Evolutionary conservation across 768 basidiomycete genomes (phyloP).

Genomic region (Suillus tomentosus): DNA sequence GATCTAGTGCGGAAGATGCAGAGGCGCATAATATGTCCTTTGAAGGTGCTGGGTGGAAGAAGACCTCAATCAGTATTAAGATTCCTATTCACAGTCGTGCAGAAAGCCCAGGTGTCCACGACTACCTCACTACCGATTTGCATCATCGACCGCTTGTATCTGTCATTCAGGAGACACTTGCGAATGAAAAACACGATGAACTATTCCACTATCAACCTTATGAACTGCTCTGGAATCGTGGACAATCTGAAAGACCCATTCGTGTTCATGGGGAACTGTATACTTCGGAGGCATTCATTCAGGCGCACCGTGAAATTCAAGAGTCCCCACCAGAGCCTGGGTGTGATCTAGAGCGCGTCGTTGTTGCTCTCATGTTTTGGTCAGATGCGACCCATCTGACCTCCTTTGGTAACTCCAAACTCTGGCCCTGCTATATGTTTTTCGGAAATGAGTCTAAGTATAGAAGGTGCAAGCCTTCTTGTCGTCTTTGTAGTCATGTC

Average conservation of each 20-base stretch:
- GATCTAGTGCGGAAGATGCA: no score
- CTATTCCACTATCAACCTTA: constrained; percentile 27
- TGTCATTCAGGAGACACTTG: constrained; percentile 20
- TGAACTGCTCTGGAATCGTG: constrained; percentile 18
- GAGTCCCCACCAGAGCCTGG: constrained; percentile 17
- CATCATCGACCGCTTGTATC: constrained; percentile 18
- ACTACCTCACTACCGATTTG: not conserved
- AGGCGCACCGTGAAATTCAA: constrained; percentile 22
- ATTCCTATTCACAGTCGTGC: no score
- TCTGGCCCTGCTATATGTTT: constrained; percentile 29
- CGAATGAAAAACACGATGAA: constrained; percentile 9
- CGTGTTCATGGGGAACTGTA: constrained; percentile 24
- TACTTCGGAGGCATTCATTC: constrained; percentile 19
- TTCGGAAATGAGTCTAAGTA: constrained; percentile 29
- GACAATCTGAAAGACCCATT: not conserved
- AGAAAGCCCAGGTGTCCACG: no score
- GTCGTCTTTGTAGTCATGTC: constrained; percentile 14
- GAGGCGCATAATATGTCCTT: no score
- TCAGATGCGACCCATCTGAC: constrained; percentile 37
- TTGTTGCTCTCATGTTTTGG: constrained; percentile 31
- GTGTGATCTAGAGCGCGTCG: constrained; percentile 16
- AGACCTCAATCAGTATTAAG: no score
- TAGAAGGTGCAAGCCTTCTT: constrained; percentile 19
- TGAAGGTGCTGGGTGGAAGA: no score
- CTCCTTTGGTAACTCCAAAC: constrained; percentile 29